phyloP scores from a whole-genome alignment of 2,329 filamentous ascomycete genomes.

The Microsporum canis region DNA sequence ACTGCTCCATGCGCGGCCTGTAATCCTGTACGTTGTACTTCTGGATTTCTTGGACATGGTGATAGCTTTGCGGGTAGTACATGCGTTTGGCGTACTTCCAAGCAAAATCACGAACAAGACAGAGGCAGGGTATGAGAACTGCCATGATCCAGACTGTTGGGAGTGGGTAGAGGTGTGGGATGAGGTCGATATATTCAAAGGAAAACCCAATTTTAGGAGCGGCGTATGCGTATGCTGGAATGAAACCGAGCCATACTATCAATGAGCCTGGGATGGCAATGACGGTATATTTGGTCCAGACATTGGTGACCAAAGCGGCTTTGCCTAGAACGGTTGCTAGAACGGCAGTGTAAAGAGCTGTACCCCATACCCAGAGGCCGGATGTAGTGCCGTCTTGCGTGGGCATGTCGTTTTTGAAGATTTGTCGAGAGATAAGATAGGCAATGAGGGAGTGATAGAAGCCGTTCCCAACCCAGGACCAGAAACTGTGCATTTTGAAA shows the following conservation, averaged over 20 bases:
- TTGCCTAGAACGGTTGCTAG: constrained; percentile 89
- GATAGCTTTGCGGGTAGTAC: constrained; percentile 91
- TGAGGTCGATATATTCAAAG: constrained; percentile 70
- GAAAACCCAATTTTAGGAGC: constrained; percentile 76
- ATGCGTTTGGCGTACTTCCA: constrained; percentile 98
- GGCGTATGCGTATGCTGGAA: constrained; percentile 75
- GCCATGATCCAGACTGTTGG: constrained; percentile 87
- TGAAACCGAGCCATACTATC: constrained; percentile 79
- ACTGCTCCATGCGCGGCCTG: constrained; percentile 96
- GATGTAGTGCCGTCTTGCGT: constrained; percentile 68
- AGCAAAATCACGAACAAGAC: constrained; percentile 74
- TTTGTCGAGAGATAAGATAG: constrained; percentile 72
- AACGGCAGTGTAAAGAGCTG: constrained; percentile 86
- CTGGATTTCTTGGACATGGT: constrained; percentile 98
- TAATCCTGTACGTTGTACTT: constrained; percentile 99
- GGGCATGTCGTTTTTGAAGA: constrained; percentile 72
- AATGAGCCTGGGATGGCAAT: constrained; percentile 91
- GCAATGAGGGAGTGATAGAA: constrained; percentile 91
- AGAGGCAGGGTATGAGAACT: constrained; percentile 66
- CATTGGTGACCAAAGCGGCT: constrained; percentile 85
- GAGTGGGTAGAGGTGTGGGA: constrained; percentile 67
- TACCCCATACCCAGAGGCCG: constrained; percentile 97
- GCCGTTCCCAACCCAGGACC: constrained; percentile 83
- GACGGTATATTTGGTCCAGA: constrained; percentile 98
- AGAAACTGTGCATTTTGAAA: constrained; percentile 87